Percentiles rank a stretch among this genome's conserved stretches.
Evolutionary conservation across 305 asterid species (phyloP).

Genomic region (Plantago coronopus): DNA sequence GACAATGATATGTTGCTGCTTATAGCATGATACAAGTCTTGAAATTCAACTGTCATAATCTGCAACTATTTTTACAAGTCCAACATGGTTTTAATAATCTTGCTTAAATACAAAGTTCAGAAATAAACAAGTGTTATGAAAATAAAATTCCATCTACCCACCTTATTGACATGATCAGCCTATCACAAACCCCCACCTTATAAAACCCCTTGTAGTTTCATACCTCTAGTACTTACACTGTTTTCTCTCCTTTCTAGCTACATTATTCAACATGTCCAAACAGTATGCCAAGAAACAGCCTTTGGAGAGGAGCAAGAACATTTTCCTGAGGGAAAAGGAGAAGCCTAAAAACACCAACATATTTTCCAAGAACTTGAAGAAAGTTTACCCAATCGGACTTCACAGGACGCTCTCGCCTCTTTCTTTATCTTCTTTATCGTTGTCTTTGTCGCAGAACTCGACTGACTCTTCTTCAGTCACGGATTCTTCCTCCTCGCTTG

Average conservation of each 20-base stretch:
- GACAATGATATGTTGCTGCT: slow-evolving; percentile 18
- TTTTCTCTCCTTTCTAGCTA: not conserved
- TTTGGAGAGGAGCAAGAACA: slow-evolving; percentile 37
- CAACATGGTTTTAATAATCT: slow-evolving; percentile 34
- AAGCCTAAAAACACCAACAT: slow-evolving; percentile 36
- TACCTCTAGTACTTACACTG: slow-evolving; percentile 15
- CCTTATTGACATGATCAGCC: slow-evolving; percentile 21
- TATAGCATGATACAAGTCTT: slow-evolving; percentile 14
- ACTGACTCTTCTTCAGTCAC: slow-evolving; percentile 55
- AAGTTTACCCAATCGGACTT: slow-evolving; percentile 66
- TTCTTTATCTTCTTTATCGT: slow-evolving; percentile 65
- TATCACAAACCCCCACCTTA: slow-evolving; percentile 26
- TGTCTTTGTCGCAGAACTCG: slow-evolving; percentile 69
- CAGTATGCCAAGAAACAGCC: slow-evolving; percentile 32
- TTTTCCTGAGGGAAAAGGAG: slow-evolving; percentile 36
- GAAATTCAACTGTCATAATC: slow-evolving; percentile 37
- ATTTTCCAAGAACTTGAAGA: slow-evolving; percentile 53
- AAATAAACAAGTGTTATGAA: slow-evolving; percentile 29
- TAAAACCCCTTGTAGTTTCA: slow-evolving; percentile 23
- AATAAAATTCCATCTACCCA: slow-evolving; percentile 53
- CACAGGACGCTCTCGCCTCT: slow-evolving; percentile 57
- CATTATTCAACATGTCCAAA: slow-evolving; percentile 47
- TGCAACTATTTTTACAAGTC: slow-evolving; percentile 36
- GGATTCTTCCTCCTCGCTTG: slow-evolving; percentile 48
- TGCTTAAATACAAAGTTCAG: slow-evolving; percentile 48